These are phyloP conservation scores for Sodiomyces alkalinus DNA, from an alignment of 2,329 filamentous ascomycete genomes.

Conservation along the genomic window DNA sequence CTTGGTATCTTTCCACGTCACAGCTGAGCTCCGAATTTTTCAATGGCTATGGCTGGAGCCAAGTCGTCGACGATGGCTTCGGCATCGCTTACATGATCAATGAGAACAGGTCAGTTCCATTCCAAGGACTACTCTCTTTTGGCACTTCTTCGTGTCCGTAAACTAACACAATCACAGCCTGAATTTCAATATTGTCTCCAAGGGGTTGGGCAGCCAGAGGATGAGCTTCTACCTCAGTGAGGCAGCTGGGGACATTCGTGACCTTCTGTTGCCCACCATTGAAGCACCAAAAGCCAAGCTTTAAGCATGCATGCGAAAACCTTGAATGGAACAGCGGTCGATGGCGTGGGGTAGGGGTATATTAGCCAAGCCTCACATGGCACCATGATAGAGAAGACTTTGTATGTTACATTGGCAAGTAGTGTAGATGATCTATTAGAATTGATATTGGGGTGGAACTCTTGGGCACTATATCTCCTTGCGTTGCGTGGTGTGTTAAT, in stretches of 20 bases:
- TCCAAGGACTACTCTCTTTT: not conserved
- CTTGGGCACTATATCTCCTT: no score
- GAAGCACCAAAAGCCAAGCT: slow-evolving; percentile 77
- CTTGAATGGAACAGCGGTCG: no score
- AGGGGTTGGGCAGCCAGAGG: slow-evolving; percentile 73
- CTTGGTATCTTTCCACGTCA: slow-evolving; percentile 79
- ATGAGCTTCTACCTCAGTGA: slow-evolving; percentile 97
- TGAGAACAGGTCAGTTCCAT: slow-evolving; percentile 60
- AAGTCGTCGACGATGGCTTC: slow-evolving; percentile 91
- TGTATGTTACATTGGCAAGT: no score
- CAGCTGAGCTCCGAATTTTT: slow-evolving; percentile 95
- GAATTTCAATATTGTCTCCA: slow-evolving; percentile 96
- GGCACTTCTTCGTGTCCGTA: not conserved
- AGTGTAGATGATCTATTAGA: no score
- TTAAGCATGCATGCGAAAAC: no score
- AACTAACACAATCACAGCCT: slow-evolving; percentile 37
- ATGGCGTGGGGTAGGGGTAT: no score
- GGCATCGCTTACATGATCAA: slow-evolving; percentile 99
- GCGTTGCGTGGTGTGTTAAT: no score
- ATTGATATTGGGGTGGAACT: no score
- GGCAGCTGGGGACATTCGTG: slow-evolving; percentile 77
- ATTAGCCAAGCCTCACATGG: no score
- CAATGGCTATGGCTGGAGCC: slow-evolving; percentile 97
- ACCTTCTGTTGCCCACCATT: slow-evolving; percentile 67
- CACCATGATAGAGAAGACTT: no score